Evolutionary conservation across 1,284 basidiomycete genomes (phyloP), one percentile per base, ranked within the genome.

Genomic region (Chondrostereum purpureum): DNA sequence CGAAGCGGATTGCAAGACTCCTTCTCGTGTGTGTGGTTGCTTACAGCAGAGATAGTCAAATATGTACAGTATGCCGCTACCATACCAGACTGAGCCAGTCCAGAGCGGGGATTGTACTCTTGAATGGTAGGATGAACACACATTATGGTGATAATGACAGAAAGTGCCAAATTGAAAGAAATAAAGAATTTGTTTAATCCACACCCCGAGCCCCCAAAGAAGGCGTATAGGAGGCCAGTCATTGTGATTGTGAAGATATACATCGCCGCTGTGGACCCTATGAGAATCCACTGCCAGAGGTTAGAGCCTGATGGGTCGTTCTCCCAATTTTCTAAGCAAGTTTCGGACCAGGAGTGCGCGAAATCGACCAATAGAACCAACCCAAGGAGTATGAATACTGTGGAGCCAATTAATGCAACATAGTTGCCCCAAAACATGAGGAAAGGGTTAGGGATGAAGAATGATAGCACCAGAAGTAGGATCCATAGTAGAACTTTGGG

Each of bases 301-400:
- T 88, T 89, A 10, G 92, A 94, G 43, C 80, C 73, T 23, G 59
- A 60, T 31, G 70, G 70, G 4, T 83, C 83, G 48, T 81, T 78
- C 63, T 97, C 94, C 92, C 92, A 98, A 51, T 91, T 91, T 55
- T 97, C 88, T 42, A 98, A 78, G 60, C 95, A 98, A 11, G 85
- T 94, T 67, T 99, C 95, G 23, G 92, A 92, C 93, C 93, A 99
- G 2, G 92, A 88, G 61, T 99, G 96, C 0, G 95, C 96, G 62
- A 99, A 98, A 72, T 99, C 95, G 65, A 99, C 90, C 47, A 99
- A 83, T 35, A 99, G 83, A 46, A 99, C 92, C 31, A 99, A 84
- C 37, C 96, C 96, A 53, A 99, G 84, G 43, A 95, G 80, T 61
- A 99, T 97, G 70, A 99, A 99, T 49, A 93, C 65, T 3, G 88